Conservation (phyloP, 2,329 filamentous ascomycete genomes). For the Dactylellina leptospora region DNA sequence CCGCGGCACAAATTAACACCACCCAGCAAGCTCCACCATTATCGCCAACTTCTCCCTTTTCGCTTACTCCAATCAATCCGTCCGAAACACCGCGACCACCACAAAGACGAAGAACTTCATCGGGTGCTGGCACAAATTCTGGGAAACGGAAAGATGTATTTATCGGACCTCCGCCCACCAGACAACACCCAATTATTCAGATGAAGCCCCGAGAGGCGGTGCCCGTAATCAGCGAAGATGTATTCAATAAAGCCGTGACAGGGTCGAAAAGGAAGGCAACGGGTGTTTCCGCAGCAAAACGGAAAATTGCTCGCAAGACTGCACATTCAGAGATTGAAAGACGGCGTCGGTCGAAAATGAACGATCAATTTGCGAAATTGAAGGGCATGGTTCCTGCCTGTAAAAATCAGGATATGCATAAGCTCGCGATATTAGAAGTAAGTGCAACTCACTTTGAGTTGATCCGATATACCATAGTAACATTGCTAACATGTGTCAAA, state of each 20-base stretch:
- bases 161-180: conserved; percentile 88
- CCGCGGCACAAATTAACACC: conserved; percentile 60
- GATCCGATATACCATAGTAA: conserved; percentile 8
- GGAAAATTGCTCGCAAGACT: conserved; percentile 94
- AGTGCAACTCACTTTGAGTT: conserved; percentile 56
- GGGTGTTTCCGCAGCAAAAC: conserved; percentile 71
- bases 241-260: conserved; percentile 45
- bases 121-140: conserved; percentile 58
- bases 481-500: conserved; percentile 15
- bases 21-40: conserved; percentile 34
- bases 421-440: conserved; percentile 92
- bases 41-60: conserved; percentile 50
- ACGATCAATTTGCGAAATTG: conserved; percentile 92
- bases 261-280: conserved; percentile 56
- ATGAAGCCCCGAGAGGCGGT: conserved; percentile 76
- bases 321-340: conserved; percentile 95
- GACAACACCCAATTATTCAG: conserved; percentile 95
- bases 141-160: conserved; percentile 73
- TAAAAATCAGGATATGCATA: conserved; percentile 95
- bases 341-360: conserved; percentile 92
- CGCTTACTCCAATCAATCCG: conserved; percentile 41
- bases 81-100: conserved; percentile 31
- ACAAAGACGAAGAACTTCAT: conserved; percentile 56
- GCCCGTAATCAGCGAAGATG: conserved; percentile 58
- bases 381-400: conserved; percentile 97